Conservation (phyloP, 2,329 filamentous ascomycete genomes). For the Xylariaceae sp. region DNA sequence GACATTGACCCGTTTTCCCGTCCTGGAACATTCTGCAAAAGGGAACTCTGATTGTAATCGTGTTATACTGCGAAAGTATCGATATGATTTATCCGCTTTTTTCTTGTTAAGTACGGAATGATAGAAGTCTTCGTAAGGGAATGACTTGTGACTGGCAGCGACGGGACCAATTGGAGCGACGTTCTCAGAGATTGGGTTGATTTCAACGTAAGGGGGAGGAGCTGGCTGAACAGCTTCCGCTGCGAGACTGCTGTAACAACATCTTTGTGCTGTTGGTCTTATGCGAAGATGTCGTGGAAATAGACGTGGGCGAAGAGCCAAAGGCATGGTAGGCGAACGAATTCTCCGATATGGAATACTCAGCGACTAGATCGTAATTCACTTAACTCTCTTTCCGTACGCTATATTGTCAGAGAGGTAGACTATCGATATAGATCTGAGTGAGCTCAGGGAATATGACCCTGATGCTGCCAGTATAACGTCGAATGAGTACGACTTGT, state of each 20-base stretch:
- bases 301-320: constrained; percentile 1
- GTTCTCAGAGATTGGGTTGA: neutral
- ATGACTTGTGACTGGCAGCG: constrained; percentile 49
- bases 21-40: constrained; percentile 67
- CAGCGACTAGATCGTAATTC: neutral
- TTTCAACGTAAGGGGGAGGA: neutral
- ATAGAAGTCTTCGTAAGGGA: constrained; percentile 92
- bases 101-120: constrained; percentile 88
- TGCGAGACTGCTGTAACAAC: neutral
- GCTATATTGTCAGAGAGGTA: neutral
- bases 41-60: constrained; percentile 94
- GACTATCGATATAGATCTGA: constrained; percentile 2
- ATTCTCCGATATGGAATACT: neutral
- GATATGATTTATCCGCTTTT: constrained; percentile 98
- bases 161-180: neutral
- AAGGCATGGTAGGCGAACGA: constrained; percentile 1
- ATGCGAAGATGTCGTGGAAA: neutral
- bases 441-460: neutral
- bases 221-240: constrained; percentile 2
- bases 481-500: neutral
- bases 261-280: constrained; percentile 1
- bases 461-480: neutral
- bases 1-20: constrained; percentile 84
- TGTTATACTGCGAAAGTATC: constrained; percentile 99
- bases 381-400: neutral